Base-by-base conservation (phyloP, 345 rosid species). In the Diplotaxis tenuifolia region DNA sequence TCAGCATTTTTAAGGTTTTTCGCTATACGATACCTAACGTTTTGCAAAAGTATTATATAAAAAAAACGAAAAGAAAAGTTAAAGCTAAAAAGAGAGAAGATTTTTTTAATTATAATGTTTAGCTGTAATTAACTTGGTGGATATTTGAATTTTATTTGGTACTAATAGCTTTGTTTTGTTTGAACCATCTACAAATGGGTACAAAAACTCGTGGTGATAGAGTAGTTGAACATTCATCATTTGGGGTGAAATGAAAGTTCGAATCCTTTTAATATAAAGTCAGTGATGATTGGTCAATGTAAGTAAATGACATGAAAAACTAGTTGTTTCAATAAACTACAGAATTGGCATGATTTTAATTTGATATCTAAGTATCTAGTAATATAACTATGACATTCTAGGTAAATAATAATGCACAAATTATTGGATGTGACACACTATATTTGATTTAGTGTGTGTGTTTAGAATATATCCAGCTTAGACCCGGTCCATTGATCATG, bases 1-100 rank as follows among this genome's bases (percentile, higher is more conserved):
- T 59, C 66, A 65, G 75, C 75, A 70, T 64, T 76, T 69, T 76
- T 31, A 75, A 56, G 79, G 54, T 70, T 7, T 45, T 67, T 59
- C 53, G 59, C 55, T 23, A 74, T 27, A 7, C 64, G 29, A 52
- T 65, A 65, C 71, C 68, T 55, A 56, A 42, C 68, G 53, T 65
- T 65, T 7, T 38, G 20, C 21, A 50, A 75, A 68, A 68, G 74
- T 75, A 53, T 68, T 31, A 68, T 47, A 5, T 16, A 10, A 57
- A 47, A 49, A 58, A 47, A 49, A 58, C 29, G 38, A 67, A 23
- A 8, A 57, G 42, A 52, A 50, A 52, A 60, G 56, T 2, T 9
- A 61, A 75, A 19, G 63, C 34, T n/a, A 14, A 68, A 71, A 42
- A 29, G 49, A 42, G 38, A 64, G 22, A 40, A 15, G 32, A 57